These are phyloP conservation scores for Friedmanniomyces simplex DNA, from an alignment of 495 filamentous ascomycete species.

Conservation along the genomic window DNA sequence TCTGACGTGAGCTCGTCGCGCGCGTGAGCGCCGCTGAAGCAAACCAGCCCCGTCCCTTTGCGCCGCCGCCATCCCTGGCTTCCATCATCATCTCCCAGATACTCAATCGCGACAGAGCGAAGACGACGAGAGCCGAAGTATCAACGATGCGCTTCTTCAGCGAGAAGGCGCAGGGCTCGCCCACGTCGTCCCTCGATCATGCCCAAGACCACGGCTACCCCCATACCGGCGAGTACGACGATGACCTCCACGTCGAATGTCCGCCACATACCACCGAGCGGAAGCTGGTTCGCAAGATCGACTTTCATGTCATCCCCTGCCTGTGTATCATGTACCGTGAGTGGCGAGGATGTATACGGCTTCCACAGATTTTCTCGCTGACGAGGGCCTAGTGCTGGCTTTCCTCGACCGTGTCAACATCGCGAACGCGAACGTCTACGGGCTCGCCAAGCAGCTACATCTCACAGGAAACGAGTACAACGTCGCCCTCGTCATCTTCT, in stretches of 20 bases:
- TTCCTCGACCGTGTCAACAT: constrained; percentile 33
- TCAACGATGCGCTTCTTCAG: neutral
- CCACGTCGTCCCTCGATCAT: constrained; percentile 5
- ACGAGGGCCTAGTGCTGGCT: constrained; percentile 2
- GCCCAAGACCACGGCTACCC: constrained; percentile 7
- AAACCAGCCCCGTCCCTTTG: no score
- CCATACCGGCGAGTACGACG: constrained; percentile 16
- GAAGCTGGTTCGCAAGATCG: constrained; percentile 63
- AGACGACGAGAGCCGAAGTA: neutral
- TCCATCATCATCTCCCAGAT: no score
- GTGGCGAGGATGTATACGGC: no score
- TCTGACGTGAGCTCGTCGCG: no score
- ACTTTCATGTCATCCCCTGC: constrained; percentile 70
- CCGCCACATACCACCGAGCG: constrained; percentile 61
- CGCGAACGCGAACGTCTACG: constrained; percentile 44
- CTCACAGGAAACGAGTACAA: constrained; percentile 52
- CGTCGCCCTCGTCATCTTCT: constrained; percentile 77
- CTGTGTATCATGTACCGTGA: constrained; percentile 55
- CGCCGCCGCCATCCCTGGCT: no score
- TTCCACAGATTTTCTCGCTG: neutral
- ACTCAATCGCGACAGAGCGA: neutral
- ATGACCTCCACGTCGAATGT: constrained; percentile 25
- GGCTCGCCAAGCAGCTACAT: constrained; percentile 52
- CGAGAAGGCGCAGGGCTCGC: constrained; percentile 3
- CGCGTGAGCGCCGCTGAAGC: no score